Conservation (phyloP, 768 basidiomycete species). For the Hygrophorus pudorinus region DNA sequence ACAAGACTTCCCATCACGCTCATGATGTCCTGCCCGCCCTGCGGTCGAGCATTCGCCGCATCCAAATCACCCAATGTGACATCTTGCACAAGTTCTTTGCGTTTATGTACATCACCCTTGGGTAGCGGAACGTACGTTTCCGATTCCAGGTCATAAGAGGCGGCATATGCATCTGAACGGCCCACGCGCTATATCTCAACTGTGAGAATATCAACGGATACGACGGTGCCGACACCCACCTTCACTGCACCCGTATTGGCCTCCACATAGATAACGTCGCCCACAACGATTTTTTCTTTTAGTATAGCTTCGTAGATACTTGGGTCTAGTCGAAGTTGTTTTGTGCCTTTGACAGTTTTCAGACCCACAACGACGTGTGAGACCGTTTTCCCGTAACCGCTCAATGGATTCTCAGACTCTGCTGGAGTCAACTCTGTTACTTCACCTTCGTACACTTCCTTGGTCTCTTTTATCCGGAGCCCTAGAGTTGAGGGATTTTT, state of each 20-base stretch:
- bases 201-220: background rate
- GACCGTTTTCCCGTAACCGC: slow-evolving; percentile 96
- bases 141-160: slow-evolving; percentile 94
- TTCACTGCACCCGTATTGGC: slow-evolving; percentile 91
- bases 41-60: slow-evolving; percentile 91
- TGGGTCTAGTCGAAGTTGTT: slow-evolving; percentile 89
- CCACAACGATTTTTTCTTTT: slow-evolving; percentile 94
- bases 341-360: slow-evolving; percentile 89
- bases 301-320: slow-evolving; percentile 95
- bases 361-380: slow-evolving; percentile 96
- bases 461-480: slow-evolving; percentile 96
- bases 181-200: slow-evolving; percentile 68
- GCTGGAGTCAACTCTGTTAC: slow-evolving; percentile 95
- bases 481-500: slow-evolving; percentile 33
- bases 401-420: slow-evolving; percentile 94
- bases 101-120: slow-evolving; percentile 93
- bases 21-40: slow-evolving; percentile 98
- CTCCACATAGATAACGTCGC: slow-evolving; percentile 96
- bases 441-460: slow-evolving; percentile 98
- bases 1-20: slow-evolving; percentile 90
- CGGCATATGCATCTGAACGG: slow-evolving; percentile 93
- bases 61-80: slow-evolving; percentile 93
- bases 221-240: slow-evolving; percentile 31
- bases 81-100: slow-evolving; percentile 92
- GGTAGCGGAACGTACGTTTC: slow-evolving; percentile 98